These are phyloP conservation scores for Yamadazyma diddensiae DNA, from an alignment of 1,139 yeast genomes.

Conservation along the genomic window DNA sequence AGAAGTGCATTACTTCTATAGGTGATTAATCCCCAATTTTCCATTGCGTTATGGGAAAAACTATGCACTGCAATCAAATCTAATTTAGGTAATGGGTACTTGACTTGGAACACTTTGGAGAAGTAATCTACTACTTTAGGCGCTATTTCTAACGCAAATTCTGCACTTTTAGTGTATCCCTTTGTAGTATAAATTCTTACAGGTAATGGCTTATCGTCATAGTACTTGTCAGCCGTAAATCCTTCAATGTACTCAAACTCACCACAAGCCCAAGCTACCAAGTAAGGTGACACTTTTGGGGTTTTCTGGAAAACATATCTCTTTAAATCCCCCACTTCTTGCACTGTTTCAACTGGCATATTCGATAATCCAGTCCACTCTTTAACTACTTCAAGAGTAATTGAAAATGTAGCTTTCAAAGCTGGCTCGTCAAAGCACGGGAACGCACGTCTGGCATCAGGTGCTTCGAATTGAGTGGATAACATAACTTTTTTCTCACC, in stretches of 20 bases:
- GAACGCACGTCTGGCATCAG: slow-evolving; percentile 81
- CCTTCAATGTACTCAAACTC: slow-evolving; percentile 71
- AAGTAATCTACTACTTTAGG: slow-evolving; percentile 67
- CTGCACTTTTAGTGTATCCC: slow-evolving; percentile 63
- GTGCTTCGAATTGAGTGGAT: slow-evolving; percentile 83
- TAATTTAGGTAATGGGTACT: slow-evolving; percentile 71
- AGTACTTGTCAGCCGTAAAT: slow-evolving; percentile 28
- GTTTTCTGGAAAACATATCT: slow-evolving; percentile 44
- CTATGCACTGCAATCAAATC: slow-evolving; percentile 77
- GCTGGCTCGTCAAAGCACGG: slow-evolving; percentile 84
- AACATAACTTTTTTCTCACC: slow-evolving; percentile 65
- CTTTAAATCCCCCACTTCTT: slow-evolving; percentile 14
- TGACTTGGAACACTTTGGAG: slow-evolving; percentile 60
- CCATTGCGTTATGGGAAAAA: slow-evolving; percentile 83
- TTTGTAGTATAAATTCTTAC: slow-evolving; percentile 70
- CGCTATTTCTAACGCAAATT: slow-evolving; percentile 62
- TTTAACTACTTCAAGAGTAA: slow-evolving; percentile 54
- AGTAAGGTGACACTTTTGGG: slow-evolving; percentile 72
- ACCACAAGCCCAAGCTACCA: slow-evolving; percentile 76
- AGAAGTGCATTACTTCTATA: slow-evolving; percentile 76
- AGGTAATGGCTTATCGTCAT: slow-evolving; percentile 58
- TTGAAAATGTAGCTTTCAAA: slow-evolving; percentile 68
- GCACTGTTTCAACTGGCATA: slow-evolving; percentile 49
- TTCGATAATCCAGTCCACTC: slow-evolving; percentile 69
- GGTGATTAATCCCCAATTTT: slow-evolving; percentile 85